phyloP scores from a whole-genome alignment of 2,329 filamentous ascomycete species.

The Emmonsiellopsis sp. region DNA sequence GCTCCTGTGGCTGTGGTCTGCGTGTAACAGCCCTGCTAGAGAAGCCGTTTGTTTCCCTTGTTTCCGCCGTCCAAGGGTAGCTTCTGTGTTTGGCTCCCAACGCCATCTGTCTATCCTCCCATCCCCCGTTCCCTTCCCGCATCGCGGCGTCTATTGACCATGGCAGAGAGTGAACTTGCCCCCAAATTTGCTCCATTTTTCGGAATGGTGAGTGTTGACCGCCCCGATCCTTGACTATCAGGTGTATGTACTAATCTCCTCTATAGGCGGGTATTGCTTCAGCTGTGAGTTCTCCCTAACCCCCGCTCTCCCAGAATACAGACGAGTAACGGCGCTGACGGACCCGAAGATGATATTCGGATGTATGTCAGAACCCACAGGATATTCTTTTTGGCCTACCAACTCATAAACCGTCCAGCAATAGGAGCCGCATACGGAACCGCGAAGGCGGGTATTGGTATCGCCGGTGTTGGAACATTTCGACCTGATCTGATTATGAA shows the following conservation, averaged over 20 bases:
- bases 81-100: neutral
- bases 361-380: slow-evolving; percentile 29
- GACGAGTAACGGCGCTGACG: neutral
- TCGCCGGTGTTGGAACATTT: slow-evolving; percentile 57
- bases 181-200: slow-evolving; percentile 60
- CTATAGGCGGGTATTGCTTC: slow-evolving; percentile 39
- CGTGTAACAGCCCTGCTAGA: neutral
- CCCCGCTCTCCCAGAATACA: neutral
- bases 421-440: slow-evolving; percentile 59
- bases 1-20: neutral
- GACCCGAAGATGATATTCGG: slow-evolving; percentile 40
- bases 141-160: slow-evolving; percentile 16
- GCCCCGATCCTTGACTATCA: neutral
- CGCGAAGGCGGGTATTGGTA: slow-evolving; percentile 59
- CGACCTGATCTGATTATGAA: slow-evolving; percentile 61
- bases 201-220: slow-evolving; percentile 48
- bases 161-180: slow-evolving; percentile 42
- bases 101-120: neutral
- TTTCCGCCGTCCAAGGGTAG: neutral
- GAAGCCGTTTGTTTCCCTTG: neutral
- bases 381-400: slow-evolving; percentile 5
- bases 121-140: neutral
- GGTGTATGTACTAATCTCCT: neutral
- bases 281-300: slow-evolving; percentile 30
- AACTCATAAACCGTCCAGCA: slow-evolving; percentile 32